Conservation (phyloP, 441 rosid genomes). For the Brassica balearica region DNA sequence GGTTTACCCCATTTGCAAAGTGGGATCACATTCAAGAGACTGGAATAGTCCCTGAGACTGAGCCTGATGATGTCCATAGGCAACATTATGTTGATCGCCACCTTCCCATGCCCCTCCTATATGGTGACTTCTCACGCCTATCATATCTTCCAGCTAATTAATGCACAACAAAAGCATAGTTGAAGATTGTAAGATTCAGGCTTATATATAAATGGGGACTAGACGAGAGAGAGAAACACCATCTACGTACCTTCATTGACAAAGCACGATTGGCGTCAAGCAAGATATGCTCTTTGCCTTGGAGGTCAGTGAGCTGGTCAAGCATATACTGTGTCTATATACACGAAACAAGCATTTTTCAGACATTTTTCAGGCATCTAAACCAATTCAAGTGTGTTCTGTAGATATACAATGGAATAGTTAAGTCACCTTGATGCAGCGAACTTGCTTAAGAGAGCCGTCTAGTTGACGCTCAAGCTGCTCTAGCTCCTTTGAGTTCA, state of each 20-base stretch:
- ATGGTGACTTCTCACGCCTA: slow-evolving; percentile 57
- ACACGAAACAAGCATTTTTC: slow-evolving; percentile 29
- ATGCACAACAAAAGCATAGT: slow-evolving; percentile 8
- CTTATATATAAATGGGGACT: background rate
- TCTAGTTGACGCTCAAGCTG: slow-evolving; percentile 64
- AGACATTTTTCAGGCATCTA: slow-evolving; percentile 1
- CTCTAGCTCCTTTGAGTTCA: slow-evolving; percentile 68
- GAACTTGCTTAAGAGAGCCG: slow-evolving; percentile 82
- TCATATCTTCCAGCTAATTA: slow-evolving; percentile 73
- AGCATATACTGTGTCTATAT: slow-evolving; percentile 92
- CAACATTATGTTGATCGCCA: slow-evolving; percentile 60
- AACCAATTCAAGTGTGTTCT: slow-evolving; percentile 11
- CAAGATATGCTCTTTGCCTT: slow-evolving; percentile 82
- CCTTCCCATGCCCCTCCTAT: slow-evolving; percentile 78
- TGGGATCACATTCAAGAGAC: slow-evolving; percentile 87
- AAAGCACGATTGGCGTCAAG: slow-evolving; percentile 89
- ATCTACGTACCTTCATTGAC: slow-evolving; percentile 68
- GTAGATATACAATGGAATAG: background rate
- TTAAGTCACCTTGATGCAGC: slow-evolving; percentile 77
- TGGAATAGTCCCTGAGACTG: slow-evolving; percentile 81
- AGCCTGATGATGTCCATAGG: slow-evolving; percentile 67
- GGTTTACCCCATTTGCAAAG: slow-evolving; percentile 94
- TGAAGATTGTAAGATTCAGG: slow-evolving; percentile 1
- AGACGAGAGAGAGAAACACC: background rate
- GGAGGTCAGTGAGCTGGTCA: slow-evolving; percentile 94